Conservation (phyloP, 306 rosid species). For the Aeschynomene evenia region DNA sequence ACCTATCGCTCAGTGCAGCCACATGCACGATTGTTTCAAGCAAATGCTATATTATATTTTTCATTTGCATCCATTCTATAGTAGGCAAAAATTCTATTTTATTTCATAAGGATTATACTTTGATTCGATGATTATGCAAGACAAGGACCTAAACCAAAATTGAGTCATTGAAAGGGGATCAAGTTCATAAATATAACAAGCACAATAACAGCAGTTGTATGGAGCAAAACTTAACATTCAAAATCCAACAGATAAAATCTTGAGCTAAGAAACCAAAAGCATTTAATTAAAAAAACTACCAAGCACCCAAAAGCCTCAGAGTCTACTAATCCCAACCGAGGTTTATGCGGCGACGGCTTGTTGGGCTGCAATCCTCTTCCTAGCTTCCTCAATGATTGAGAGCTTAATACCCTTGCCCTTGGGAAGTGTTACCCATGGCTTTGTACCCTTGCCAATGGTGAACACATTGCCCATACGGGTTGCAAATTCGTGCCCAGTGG, state of each 20-base stretch:
- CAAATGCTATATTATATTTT: no score
- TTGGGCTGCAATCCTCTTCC: slow-evolving; percentile 67
- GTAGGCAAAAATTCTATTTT: no score
- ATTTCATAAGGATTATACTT: background rate
- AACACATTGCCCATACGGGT: slow-evolving; percentile 73
- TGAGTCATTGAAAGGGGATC: background rate
- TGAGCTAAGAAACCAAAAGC: background rate
- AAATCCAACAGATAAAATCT: slow-evolving; percentile 32
- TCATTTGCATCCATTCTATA: no score
- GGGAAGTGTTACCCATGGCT: slow-evolving; percentile 68
- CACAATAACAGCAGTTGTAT: slow-evolving; percentile 15
- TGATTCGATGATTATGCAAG: background rate
- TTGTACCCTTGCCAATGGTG: slow-evolving; percentile 71
- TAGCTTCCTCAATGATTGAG: slow-evolving; percentile 72
- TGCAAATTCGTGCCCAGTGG: slow-evolving; percentile 71
- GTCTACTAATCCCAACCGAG: background rate
- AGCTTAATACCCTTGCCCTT: slow-evolving; percentile 90
- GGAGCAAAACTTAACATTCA: slow-evolving; percentile 12
- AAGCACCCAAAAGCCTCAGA: slow-evolving; percentile 11
- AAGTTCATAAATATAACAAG: slow-evolving; percentile 1
- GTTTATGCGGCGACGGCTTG: slow-evolving; percentile 55
- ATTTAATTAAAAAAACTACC: slow-evolving; percentile 10
- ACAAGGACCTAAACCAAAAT: background rate
- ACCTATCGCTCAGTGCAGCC: no score
- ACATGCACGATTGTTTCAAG: no score